Percentiles rank a stretch among this genome's conserved stretches.
Evolutionary conservation across 129 eudicot species (phyloP).

Genomic region (Artemisia annua): DNA sequence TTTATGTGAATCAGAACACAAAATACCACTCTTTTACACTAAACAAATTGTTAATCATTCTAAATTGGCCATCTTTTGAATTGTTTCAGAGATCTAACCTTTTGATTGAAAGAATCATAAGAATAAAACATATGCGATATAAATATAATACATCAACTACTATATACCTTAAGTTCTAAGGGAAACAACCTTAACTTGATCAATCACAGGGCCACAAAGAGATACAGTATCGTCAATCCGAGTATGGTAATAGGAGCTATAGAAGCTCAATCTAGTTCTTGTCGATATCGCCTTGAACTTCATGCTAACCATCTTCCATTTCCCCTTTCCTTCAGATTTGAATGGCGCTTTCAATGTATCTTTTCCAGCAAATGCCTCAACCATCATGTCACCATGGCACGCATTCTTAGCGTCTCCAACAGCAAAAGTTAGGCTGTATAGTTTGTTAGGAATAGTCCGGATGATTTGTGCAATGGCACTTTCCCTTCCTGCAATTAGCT

Average conservation of each 20-base stretch:
- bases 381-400: constrained; percentile 69
- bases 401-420: constrained; percentile 64
- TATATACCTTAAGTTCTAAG: constrained; percentile 1
- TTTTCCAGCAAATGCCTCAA: constrained; percentile 68
- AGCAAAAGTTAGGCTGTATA: constrained; percentile 44
- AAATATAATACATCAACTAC: not conserved
- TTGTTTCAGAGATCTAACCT: no score
- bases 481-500: constrained; percentile 69
- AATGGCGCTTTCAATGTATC: constrained; percentile 38
- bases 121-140: no score
- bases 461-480: constrained; percentile 59
- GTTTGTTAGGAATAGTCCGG: constrained; percentile 43
- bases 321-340: constrained; percentile 45
- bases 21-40: no score
- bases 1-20: no score
- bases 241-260: constrained; percentile 51
- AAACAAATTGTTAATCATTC: no score
- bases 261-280: constrained; percentile 57
- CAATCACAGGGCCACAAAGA: constrained; percentile 62
- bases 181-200: constrained; percentile 42
- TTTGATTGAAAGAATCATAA: no score
- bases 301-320: constrained; percentile 29
- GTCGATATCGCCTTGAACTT: constrained; percentile 43
- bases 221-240: constrained; percentile 39
- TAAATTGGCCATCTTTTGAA: no score